These are phyloP conservation scores for Neofusicoccum laricinum DNA, from an alignment of 2,329 filamentous ascomycete genomes.

Conservation along the genomic window DNA sequence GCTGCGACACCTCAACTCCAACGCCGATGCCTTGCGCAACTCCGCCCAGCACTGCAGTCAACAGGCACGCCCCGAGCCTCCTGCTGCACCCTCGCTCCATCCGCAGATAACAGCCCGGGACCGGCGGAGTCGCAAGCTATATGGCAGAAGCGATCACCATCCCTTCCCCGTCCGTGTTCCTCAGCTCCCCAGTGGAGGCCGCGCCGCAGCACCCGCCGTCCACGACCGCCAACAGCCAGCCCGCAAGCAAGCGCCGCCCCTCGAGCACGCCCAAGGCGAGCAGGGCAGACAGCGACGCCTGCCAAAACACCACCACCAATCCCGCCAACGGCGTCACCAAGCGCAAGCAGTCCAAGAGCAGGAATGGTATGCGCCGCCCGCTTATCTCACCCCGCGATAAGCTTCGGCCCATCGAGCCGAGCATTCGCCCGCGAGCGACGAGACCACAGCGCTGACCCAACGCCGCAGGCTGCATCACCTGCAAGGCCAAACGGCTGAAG, in stretches of 20 bases:
- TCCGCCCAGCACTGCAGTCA: constrained; percentile 14
- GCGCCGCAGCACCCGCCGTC: constrained; percentile 23
- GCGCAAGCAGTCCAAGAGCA: constrained; percentile 71
- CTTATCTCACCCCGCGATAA: constrained; percentile 23
- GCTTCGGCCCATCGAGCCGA: constrained; percentile 13
- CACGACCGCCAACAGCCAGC: constrained; percentile 16
- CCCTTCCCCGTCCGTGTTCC: constrained; percentile 57
- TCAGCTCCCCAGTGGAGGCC: constrained; percentile 33
- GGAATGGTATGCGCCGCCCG: constrained; percentile 57
- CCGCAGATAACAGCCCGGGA: constrained; percentile 2
- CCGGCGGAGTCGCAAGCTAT: constrained; percentile 14
- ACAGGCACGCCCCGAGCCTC: constrained; percentile 13
- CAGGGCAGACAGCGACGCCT: not conserved
- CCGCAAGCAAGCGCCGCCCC: constrained; percentile 25
- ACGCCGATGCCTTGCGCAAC: constrained; percentile 16
- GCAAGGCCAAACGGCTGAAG: constrained; percentile 70
- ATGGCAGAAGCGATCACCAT: constrained; percentile 59
- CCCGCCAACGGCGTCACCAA: constrained; percentile 46
- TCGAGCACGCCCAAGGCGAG: constrained; percentile 7
- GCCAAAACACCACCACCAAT: not conserved
- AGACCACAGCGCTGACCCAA: constrained; percentile 5
- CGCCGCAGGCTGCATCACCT: constrained; percentile 64
- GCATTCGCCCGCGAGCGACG: constrained; percentile 13
- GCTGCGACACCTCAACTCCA: not conserved
- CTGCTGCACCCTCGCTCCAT: constrained; percentile 17